Evolutionary conservation across 164 flowering plant genomes (phyloP).

Genomic region (Nymphaea thermarum): DNA sequence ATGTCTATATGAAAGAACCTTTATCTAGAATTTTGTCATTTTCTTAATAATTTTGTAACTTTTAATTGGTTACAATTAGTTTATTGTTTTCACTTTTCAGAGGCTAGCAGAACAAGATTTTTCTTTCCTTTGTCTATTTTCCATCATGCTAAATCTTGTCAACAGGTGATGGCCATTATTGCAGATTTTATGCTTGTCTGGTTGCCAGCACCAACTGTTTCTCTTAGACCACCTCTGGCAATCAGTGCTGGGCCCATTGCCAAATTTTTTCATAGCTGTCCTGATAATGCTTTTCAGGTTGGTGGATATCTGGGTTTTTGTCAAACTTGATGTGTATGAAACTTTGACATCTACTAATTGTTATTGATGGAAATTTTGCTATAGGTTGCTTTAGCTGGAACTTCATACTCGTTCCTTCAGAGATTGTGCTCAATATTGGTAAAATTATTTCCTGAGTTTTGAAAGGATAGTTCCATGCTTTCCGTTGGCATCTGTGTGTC

Average conservation of each 20-base stretch:
- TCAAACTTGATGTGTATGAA: not conserved
- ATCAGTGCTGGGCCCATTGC: constrained; percentile 66
- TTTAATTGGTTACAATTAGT: too few relatives aligned
- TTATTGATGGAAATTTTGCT: constrained; percentile 4
- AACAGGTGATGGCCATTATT: constrained; percentile 84
- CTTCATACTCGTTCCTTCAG: constrained; percentile 69
- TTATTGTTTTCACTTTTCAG: too few relatives aligned
- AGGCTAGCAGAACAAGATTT: too few relatives aligned
- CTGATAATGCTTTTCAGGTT: constrained; percentile 98
- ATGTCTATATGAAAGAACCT: too few relatives aligned
- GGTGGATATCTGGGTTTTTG: not conserved
- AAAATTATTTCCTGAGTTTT: constrained; percentile 7
- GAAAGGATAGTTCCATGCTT: not conserved
- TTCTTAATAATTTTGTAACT: too few relatives aligned
- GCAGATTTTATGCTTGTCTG: constrained; percentile 99
- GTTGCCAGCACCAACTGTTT: constrained; percentile 97
- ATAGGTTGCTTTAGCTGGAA: constrained; percentile 83
- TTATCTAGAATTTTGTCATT: too few relatives aligned
- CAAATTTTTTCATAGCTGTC: constrained; percentile 75
- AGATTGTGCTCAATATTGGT: constrained; percentile 86
- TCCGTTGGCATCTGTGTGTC: too few relatives aligned
- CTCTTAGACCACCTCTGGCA: constrained; percentile 73
- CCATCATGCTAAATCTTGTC: not conserved
- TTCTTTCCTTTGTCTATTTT: not conserved
- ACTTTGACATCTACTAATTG: not conserved